Evolutionary conservation across 2,329 filamentous ascomycete genomes (phyloP).

Genomic region (Ilyonectria mors-panacis): DNA sequence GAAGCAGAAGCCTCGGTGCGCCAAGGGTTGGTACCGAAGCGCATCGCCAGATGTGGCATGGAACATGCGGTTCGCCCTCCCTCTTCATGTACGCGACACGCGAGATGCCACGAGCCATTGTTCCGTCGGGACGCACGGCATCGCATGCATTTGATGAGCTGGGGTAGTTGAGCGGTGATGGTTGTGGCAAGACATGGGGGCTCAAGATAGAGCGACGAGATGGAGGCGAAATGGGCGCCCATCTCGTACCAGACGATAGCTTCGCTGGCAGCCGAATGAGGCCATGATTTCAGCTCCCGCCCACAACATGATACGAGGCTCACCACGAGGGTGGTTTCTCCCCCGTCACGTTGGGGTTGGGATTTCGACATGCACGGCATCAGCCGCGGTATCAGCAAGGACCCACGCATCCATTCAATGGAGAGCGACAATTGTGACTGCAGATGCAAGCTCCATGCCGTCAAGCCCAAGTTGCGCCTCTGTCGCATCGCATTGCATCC

Average conservation of each 20-base stretch:
- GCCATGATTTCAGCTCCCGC: slow-evolving; percentile 33
- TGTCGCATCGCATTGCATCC: slow-evolving; percentile 13
- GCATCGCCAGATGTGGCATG: slow-evolving; percentile 5
- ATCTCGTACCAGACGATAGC: slow-evolving; percentile 29
- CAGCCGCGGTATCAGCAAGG: slow-evolving; percentile 15
- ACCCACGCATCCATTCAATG: not conserved
- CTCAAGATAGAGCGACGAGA: slow-evolving; percentile 13
- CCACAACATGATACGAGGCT: slow-evolving; percentile 38
- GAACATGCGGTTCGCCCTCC: not conserved
- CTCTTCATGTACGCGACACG: slow-evolving; percentile 22
- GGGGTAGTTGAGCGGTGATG: slow-evolving; percentile 20
- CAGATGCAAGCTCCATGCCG: slow-evolving; percentile 17
- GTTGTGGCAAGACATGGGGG: slow-evolving; percentile 15
- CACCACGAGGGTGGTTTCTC: slow-evolving; percentile 13
- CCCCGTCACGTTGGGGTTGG: slow-evolving; percentile 6
- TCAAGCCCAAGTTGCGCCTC: slow-evolving; percentile 10
- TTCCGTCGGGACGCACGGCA: slow-evolving; percentile 28
- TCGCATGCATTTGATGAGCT: slow-evolving; percentile 21
- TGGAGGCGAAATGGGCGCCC: slow-evolving; percentile 17
- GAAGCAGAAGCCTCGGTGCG: not conserved
- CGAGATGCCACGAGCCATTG: slow-evolving; percentile 21
- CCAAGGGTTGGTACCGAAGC: slow-evolving; percentile 9
- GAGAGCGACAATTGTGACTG: not conserved
- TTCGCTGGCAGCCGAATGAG: slow-evolving; percentile 30
- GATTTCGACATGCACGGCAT: slow-evolving; percentile 29